Conservation (phyloP, 805 yeast species). For the Yarrowia sp. region DNA sequence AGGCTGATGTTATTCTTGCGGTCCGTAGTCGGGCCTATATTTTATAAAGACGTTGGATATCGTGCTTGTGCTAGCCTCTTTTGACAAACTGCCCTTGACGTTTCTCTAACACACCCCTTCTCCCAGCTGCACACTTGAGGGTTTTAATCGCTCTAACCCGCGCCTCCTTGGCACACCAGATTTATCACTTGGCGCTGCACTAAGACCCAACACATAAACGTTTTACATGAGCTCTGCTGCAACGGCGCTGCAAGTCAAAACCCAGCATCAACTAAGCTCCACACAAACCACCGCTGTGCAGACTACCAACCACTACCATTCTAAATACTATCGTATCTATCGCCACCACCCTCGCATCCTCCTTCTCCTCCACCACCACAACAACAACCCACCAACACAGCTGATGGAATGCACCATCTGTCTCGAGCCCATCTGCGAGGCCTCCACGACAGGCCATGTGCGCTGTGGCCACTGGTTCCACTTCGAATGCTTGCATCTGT, state of each 20-base stretch:
- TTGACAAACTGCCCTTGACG: no score
- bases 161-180: not conserved
- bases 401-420: conserved; percentile 56
- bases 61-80: not conserved
- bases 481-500: conserved; percentile 51
- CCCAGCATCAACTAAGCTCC: conserved; percentile 1
- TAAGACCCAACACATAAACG: not conserved
- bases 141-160: not conserved
- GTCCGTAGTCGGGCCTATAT: not conserved
- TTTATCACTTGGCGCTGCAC: not conserved
- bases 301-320: not conserved
- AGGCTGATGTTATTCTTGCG: not conserved
- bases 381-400: not conserved
- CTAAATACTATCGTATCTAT: not conserved
- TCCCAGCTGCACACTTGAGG: not conserved
- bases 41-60: not conserved
- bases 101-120: not conserved
- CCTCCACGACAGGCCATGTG: conserved; percentile 30
- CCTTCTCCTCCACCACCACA: not conserved
- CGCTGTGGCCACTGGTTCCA: conserved; percentile 60
- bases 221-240: not conserved
- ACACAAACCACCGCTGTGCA: not conserved
- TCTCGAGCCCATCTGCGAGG: conserved; percentile 40
- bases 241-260: conserved; percentile 13
- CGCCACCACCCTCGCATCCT: not conserved